Evolutionary conservation across 2,329 filamentous ascomycete genomes (phyloP).

Genomic region (Pyrenophora teres): DNA sequence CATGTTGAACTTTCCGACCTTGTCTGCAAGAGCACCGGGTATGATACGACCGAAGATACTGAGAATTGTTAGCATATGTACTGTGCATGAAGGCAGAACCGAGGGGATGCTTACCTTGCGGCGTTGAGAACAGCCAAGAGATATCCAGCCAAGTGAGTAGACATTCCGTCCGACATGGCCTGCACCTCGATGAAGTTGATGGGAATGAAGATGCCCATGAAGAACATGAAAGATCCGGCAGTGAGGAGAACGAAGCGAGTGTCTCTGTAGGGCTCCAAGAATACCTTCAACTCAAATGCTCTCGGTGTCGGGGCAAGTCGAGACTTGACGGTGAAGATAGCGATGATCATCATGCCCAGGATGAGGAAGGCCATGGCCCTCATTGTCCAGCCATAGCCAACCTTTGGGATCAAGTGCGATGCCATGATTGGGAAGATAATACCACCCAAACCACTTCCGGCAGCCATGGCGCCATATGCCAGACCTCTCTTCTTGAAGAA

Average conservation of each 20-base stretch:
- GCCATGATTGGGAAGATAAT: background rate
- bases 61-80: background rate
- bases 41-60: slow-evolving; percentile 62
- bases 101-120: slow-evolving; percentile 51
- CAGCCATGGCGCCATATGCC: slow-evolving; percentile 55
- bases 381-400: background rate
- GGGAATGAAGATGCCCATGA: slow-evolving; percentile 66
- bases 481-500: slow-evolving; percentile 58
- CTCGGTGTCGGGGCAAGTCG: slow-evolving; percentile 51
- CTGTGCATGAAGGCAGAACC: background rate
- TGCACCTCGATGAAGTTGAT: slow-evolving; percentile 54
- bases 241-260: slow-evolving; percentile 52
- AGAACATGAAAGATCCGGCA: slow-evolving; percentile 60
- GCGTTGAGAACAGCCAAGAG: slow-evolving; percentile 59
- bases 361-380: slow-evolving; percentile 61
- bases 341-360: slow-evolving; percentile 61
- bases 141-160: slow-evolving; percentile 54
- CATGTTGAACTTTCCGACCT: slow-evolving; percentile 60
- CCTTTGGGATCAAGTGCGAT: slow-evolving; percentile 54
- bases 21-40: slow-evolving; percentile 60
- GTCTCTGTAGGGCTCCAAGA: slow-evolving; percentile 44
- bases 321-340: slow-evolving; percentile 58
- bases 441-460: slow-evolving; percentile 55
- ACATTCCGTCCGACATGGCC: slow-evolving; percentile 56
- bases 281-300: slow-evolving; percentile 35